Evolutionary conservation across 140 eudicot genomes (phyloP).

Genomic region (Stevia rebaudiana): DNA sequence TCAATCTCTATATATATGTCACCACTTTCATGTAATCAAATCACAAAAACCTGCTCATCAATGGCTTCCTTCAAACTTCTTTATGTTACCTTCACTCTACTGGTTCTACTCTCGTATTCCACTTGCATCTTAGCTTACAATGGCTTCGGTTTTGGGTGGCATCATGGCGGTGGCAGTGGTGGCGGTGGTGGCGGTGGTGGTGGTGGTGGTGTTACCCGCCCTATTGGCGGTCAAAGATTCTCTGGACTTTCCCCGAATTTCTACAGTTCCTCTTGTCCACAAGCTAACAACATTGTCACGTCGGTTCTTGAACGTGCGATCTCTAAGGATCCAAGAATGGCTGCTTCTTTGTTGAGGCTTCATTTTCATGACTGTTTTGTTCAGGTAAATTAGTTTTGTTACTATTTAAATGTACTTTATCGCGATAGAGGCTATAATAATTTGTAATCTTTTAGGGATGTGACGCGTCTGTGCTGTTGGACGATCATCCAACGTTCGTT

Average conservation of each 20-base stretch:
- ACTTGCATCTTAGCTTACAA: conserved; percentile 44
- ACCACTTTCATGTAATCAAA: conserved; percentile 12
- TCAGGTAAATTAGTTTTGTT: conserved; percentile 38
- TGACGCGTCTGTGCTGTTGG: conserved; percentile 85
- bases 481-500: conserved; percentile 51
- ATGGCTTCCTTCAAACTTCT: conserved; percentile 47
- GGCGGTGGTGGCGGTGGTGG: conserved; percentile 11
- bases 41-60: conserved; percentile 10
- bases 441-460: conserved; percentile 54
- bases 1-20: conserved; percentile 24
- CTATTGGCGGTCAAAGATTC: conserved; percentile 27
- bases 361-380: conserved; percentile 95
- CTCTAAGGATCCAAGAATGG: conserved; percentile 68
- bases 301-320: conserved; percentile 65
- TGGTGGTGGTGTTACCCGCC: conserved; percentile 16
- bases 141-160: conserved; percentile 41
- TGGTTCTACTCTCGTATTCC: conserved; percentile 36
- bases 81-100: conserved; percentile 23
- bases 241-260: conserved; percentile 49
- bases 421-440: background rate
- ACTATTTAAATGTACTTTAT: background rate
- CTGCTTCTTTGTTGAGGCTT: conserved; percentile 90
- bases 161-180: conserved; percentile 14
- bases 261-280: conserved; percentile 69
- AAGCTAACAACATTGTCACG: conserved; percentile 80